Evolutionary conservation across 371 early-diverging fungal species (phyloP).

Genomic region (Mortierella sp.): DNA sequence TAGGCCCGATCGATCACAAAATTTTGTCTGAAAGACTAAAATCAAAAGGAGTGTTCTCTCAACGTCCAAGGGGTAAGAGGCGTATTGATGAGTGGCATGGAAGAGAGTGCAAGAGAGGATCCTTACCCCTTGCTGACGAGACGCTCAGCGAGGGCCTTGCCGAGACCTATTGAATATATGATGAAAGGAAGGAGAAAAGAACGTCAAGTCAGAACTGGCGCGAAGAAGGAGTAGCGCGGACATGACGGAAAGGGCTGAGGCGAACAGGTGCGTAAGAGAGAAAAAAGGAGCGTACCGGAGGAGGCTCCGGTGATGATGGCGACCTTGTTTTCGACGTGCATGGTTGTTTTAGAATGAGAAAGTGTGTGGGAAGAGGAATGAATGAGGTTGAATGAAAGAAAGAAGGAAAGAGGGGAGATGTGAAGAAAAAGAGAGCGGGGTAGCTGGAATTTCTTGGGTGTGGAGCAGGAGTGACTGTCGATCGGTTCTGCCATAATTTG

Average conservation of each 20-base stretch:
- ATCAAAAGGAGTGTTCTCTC: not conserved
- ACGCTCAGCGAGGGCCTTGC: slow-evolving; percentile 41
- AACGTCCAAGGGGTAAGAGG: no score
- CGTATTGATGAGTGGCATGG: not conserved
- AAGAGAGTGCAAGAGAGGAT: not conserved
- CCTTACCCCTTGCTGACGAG: slow-evolving; percentile 49
- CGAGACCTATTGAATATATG: slow-evolving; percentile 25
- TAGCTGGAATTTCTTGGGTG: not conserved
- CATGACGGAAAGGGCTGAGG: not conserved
- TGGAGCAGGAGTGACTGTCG: not conserved
- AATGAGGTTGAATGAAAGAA: not conserved
- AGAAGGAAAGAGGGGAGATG: not conserved
- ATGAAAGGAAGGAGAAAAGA: not conserved
- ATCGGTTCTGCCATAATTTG: not conserved
- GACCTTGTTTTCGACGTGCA: slow-evolving; percentile 51
- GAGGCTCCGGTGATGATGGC: slow-evolving; percentile 55
- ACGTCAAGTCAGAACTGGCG: not conserved
- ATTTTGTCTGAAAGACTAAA: not conserved
- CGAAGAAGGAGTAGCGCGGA: not conserved
- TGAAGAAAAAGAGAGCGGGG: not conserved
- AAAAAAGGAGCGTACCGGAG: slow-evolving; percentile 18
- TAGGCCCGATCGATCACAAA: not conserved
- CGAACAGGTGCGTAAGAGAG: not conserved
- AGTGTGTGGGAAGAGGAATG: not conserved
- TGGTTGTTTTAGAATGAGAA: not conserved